Evolutionary conservation across 352 stramenopile genomes (phyloP), one percentile per base, ranked within the genome.

Genomic region (Globisporangium takayamanum): DNA sequence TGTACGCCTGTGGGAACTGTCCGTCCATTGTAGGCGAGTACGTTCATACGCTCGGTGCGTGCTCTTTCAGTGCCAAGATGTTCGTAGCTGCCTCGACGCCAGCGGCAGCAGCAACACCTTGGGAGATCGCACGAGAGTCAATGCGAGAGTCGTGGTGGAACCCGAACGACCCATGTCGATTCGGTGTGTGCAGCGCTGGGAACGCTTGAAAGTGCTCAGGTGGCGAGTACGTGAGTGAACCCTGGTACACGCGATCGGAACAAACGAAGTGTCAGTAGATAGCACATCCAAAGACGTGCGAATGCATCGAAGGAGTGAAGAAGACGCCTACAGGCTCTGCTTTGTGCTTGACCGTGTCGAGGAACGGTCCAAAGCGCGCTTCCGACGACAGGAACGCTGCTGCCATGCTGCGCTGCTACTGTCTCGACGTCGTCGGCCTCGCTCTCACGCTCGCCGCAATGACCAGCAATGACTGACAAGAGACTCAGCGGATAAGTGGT

Each of bases 1-100:
- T 88, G 57, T 71, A 84, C 15, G 69, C 70, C 12, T 37, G 67
- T 8, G 63, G 63, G 45, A 88, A 88, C 51, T 84, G 71, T 0
- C 78, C 72, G 4, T 68, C 26, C 0, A 73, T 18, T 20, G 41
- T 52, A 5, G 78, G 75, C 11, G 72, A 80, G 60, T 86, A 88
- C 33, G 60, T 56, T 48, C 60, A 71, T 0, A 67, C 63, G 44
- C 67, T 59, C 30, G 72, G 72, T 20, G 48, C 39, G 18, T 67
- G 49, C 7, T 47, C 28, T 8, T 61, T 59, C 16, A 69, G 14
- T 26, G 48, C n/a, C 14, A 16, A 12, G 44, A 49, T n/a, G 44
- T 14, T 54, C 57, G 42, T 18, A 8, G 41, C 22, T 39, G 66
- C 42, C 8, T 51, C 14, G 15, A 44, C 37, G 0, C 59, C 46